Conservation (phyloP, 345 rosid genomes). For the Rubroshorea leprosula region DNA sequence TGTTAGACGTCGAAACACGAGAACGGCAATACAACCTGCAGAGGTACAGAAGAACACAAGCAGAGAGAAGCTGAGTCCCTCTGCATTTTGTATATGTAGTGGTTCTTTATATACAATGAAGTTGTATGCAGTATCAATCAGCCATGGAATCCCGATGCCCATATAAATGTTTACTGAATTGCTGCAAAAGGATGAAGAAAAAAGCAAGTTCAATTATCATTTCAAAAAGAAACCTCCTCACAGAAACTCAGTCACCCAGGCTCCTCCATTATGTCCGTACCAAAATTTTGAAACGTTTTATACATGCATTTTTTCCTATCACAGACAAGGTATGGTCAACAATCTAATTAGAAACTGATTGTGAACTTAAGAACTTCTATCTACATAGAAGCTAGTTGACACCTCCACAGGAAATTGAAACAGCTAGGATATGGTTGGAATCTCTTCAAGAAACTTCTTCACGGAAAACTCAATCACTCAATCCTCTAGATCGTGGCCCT, state of each 20-base stretch:
- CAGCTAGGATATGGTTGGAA: background rate
- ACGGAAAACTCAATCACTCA: background rate
- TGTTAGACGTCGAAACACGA: slow-evolving; percentile 63
- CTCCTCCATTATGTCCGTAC: too few species aligned
- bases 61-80: slow-evolving; percentile 78
- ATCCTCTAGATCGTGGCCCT: background rate
- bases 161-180: slow-evolving; percentile 90
- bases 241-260: too few species aligned
- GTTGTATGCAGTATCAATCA: slow-evolving; percentile 82
- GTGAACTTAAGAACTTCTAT: too few species aligned
- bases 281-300: too few species aligned
- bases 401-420: too few species aligned
- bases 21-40: slow-evolving; percentile 66
- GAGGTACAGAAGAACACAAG: slow-evolving; percentile 77
- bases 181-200: slow-evolving; percentile 33
- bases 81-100: slow-evolving; percentile 47
- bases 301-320: too few species aligned
- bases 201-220: background rate
- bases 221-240: too few species aligned
- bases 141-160: slow-evolving; percentile 94
- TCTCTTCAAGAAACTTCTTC: too few species aligned
- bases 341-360: too few species aligned
- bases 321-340: too few species aligned
- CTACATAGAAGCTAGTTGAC: too few species aligned
- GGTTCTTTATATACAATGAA: slow-evolving; percentile 63